Base-by-base conservation (phyloP, 2,329 filamentous ascomycete species). In the Pseudogymnoascus sp. region DNA sequence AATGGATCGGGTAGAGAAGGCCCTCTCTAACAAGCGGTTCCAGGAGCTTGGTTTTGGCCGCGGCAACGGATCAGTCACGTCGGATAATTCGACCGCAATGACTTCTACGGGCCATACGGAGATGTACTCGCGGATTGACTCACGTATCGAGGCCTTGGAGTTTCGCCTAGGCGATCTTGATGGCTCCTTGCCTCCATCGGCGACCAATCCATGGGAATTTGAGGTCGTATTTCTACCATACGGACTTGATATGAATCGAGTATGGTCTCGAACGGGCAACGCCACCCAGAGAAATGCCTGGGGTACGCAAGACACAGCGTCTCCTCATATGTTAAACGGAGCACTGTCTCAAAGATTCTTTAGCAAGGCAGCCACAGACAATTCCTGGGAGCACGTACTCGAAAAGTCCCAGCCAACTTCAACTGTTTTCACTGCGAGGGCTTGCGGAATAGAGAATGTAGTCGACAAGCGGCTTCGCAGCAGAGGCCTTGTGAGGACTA, bases 211-310 rank as follows among this genome's bases (percentile, higher is more conserved):
- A 0, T 92, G 88, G 87, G 83, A 88, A 66, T 76, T 93, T 1
- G 88, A 92, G 69, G 86, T 92, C 4, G 84, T 92, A 1, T 84
- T 92, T 62, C 72, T 92, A 6, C 89, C 89, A 1, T 93, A 90
- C 71, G 81, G 81, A 4, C 73, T 76, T 42, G 72, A 78, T n/a
- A 69, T 84, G 21, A 76, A 74, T 64, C 81, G 81, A 1, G 76
- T 83, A 21, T 84, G 81, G 81, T 80, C 77, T 61, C 29, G 48
- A 55, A 55, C 48, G 29, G 48, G 48, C 48, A 55, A 33, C 5
- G 2, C 48, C n/a, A 55, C 48, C n/a, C 48, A 55, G 13, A 55
- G 48, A 35, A 55, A 55, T 55, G 48, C 48, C 48, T 55, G 48
- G 48, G 18, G 25, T 13, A 74, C 77, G 7, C 70, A 74, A 7